Base-by-base conservation (phyloP, 148 eudicot genomes). In the Rhododendron vialii region DNA sequence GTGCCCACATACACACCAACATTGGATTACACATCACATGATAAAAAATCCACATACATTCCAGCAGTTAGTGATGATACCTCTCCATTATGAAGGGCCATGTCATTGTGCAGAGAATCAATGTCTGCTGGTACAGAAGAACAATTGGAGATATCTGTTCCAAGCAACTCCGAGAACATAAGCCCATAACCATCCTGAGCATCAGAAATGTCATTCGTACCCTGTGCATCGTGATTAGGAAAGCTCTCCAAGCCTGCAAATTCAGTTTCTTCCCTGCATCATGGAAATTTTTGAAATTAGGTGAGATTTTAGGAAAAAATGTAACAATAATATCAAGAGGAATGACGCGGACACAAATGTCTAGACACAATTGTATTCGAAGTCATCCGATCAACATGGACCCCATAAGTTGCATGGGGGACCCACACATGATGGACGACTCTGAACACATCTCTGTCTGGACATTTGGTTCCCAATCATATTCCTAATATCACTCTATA, bases 101-200 rank as follows among this genome's bases (percentile, higher is more conserved):
- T 92, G 74, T 93, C 95, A 91, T 88, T 92, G 86, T 93, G 94
- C 88, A 93, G 83, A 82, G 98, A 85, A 91, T 93, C 90, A 24
- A 93, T 87, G 83, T 91, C 93, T 28, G 95, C 88, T 84, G 92
- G 93, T 48, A 90, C 94, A 83, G 94, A 88, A 84, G 96, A 85
- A 87, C 98, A 92, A 86, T 89, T 91, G 55, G 94, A 92, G 83
- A 92, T 92, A 90, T 94, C 96, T 91, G 88, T 91, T 45, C 95
- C 99, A 73, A 98, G 94, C 88, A 95, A 88, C 89, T 95, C 99
- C 9, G 98, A 94, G 73, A 95, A 89, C 99, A 98, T 95, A 89
- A 94, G 94, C 86, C 98, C 98, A 90, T 94, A 98, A 86, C 96
- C 98, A 92, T 95, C 98, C 86, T 95, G 98, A 86, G 76, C 88